Conservation (phyloP, 352 stramenopile species). For the Globisporangium acanthophoron region DNA sequence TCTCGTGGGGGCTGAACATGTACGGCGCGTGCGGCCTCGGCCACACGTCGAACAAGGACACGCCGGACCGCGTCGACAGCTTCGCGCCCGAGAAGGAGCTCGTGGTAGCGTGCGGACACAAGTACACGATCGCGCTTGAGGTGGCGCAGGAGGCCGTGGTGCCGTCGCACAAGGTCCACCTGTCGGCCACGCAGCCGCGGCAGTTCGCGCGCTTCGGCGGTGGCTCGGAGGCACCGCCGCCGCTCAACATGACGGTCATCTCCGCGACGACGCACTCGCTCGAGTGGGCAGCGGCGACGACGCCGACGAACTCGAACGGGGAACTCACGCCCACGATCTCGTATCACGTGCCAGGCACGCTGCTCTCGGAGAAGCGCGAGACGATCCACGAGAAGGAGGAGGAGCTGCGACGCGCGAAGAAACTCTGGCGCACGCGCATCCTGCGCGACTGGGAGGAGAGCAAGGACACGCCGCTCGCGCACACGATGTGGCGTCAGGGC, state of each 20-base stretch:
- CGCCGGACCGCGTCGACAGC: constrained; percentile 67
- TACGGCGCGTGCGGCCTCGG: constrained; percentile 77
- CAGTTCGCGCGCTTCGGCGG: neutral
- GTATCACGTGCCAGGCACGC: neutral
- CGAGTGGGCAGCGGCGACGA: constrained; percentile 10
- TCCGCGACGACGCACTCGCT: neutral
- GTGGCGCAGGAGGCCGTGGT: constrained; percentile 19
- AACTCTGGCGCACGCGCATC: constrained; percentile 76
- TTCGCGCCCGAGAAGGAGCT: constrained; percentile 55
- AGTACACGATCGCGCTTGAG: constrained; percentile 76
- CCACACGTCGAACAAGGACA: constrained; percentile 76
- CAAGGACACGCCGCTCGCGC: constrained; percentile 64
- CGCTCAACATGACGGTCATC: constrained; percentile 12
- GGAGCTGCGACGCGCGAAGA: constrained; percentile 75
- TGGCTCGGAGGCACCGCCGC: neutral
- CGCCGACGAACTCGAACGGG: constrained; percentile 7
- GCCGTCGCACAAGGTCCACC: constrained; percentile 8
- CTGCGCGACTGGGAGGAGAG: constrained; percentile 74
- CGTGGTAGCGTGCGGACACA: constrained; percentile 67
- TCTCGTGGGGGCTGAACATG: constrained; percentile 74
- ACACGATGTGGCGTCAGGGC: constrained; percentile 75
- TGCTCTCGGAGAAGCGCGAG: constrained; percentile 20
- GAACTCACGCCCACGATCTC: constrained; percentile 3
- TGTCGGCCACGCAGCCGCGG: constrained; percentile 9
- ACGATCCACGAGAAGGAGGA: constrained; percentile 76